Conservation (phyloP, 2,329 filamentous ascomycete species). For the Aspergillus fumigatus region DNA sequence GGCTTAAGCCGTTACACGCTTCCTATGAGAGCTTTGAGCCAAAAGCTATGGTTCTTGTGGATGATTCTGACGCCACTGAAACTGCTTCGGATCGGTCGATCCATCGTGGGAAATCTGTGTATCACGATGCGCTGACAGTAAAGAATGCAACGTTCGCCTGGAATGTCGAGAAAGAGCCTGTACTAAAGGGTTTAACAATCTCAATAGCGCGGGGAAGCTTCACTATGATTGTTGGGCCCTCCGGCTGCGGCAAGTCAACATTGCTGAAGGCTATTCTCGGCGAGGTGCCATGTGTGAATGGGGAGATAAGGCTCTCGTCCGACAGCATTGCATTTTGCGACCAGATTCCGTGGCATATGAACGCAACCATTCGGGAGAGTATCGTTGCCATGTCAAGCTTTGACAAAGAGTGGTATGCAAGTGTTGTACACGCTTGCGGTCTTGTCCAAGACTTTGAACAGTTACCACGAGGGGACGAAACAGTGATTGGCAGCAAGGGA, state of each 20-base stretch:
- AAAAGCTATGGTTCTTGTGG: slow-evolving; percentile 15
- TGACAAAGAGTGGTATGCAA: slow-evolving; percentile 35
- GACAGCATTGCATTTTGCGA: slow-evolving; percentile 39
- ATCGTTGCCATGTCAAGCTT: slow-evolving; percentile 35
- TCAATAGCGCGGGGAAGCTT: slow-evolving; percentile 40
- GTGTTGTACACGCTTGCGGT: slow-evolving; percentile 34
- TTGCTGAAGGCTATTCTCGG: slow-evolving; percentile 44
- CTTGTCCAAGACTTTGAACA: slow-evolving; percentile 38
- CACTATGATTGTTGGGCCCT: slow-evolving; percentile 48
- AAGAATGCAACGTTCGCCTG: slow-evolving; percentile 47
- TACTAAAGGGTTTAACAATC: slow-evolving; percentile 40
- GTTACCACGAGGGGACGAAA: slow-evolving; percentile 40
- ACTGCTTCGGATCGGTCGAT: slow-evolving; percentile 21
- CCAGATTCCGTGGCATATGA: slow-evolving; percentile 40
- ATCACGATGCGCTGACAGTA: slow-evolving; percentile 34
- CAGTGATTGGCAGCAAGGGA: slow-evolving; percentile 49
- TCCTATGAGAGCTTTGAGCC: slow-evolving; percentile 15
- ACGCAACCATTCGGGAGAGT: slow-evolving; percentile 38
- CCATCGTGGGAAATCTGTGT: slow-evolving; percentile 12
- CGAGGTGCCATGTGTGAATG: slow-evolving; percentile 35
- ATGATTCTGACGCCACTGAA: slow-evolving; percentile 19
- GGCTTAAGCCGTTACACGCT: slow-evolving; percentile 9
- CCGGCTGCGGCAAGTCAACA: slow-evolving; percentile 52
- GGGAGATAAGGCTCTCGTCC: slow-evolving; percentile 29
- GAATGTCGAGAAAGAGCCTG: slow-evolving; percentile 39